These are phyloP conservation scores for Capniomyces stellatus DNA, from an alignment of 371 early-diverging fungal species.

Conservation along the genomic window DNA sequence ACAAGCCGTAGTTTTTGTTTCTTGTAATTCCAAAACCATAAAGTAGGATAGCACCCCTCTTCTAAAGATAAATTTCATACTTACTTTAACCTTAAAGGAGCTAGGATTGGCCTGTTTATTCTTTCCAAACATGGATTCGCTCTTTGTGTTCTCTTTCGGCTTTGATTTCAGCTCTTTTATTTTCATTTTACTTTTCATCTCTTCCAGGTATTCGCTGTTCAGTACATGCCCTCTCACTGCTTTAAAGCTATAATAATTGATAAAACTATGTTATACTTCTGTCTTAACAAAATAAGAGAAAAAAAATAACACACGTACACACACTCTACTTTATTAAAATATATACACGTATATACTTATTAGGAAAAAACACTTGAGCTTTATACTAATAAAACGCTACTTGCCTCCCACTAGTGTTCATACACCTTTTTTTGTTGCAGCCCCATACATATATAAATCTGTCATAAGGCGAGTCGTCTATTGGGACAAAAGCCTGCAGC, in stretches of 20 bases:
- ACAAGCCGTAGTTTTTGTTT: too few relatives aligned
- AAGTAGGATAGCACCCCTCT: too few relatives aligned
- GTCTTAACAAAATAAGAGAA: neutral
- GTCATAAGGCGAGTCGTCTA: constrained; percentile 50
- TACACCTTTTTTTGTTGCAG: constrained; percentile 49
- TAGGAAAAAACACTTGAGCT: too few relatives aligned
- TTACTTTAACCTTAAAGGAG: too few relatives aligned
- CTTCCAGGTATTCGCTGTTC: constrained; percentile 40
- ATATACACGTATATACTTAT: too few relatives aligned
- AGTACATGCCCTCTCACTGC: constrained; percentile 44
- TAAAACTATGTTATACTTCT: neutral
- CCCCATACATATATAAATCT: constrained; percentile 60
- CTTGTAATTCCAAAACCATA: too few relatives aligned
- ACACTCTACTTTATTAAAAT: too few relatives aligned
- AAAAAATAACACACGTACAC: too few relatives aligned
- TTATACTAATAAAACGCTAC: too few relatives aligned
- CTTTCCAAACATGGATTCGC: too few relatives aligned
- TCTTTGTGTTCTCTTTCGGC: neutral
- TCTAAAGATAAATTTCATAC: too few relatives aligned
- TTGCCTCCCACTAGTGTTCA: constrained; percentile 48
- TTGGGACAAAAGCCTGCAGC: constrained; percentile 53
- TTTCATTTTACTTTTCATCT: constrained; percentile 27
- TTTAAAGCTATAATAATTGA: constrained; percentile 6
- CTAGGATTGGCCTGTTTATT: too few relatives aligned
- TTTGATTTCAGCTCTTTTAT: constrained; percentile 13